Percentiles rank a stretch among this genome's conserved stretches.
Conservation (phyloP, 176 grass and related monocot genomes). For the Triticum monococcum region DNA sequence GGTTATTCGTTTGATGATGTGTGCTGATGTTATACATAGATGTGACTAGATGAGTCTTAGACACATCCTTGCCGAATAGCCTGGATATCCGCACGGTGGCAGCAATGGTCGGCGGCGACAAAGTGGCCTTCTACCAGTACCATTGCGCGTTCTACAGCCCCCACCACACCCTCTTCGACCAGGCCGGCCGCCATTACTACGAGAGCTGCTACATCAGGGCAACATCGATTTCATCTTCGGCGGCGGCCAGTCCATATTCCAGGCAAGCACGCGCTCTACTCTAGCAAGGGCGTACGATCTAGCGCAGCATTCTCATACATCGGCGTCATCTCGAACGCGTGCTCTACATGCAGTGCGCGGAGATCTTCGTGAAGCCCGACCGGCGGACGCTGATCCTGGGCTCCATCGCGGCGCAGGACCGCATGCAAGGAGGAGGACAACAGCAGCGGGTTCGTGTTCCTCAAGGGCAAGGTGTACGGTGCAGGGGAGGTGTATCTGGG, state of each 20-base stretch:
- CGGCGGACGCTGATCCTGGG: conserved; percentile 58
- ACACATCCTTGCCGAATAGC: background rate
- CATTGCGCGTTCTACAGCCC: conserved; percentile 84
- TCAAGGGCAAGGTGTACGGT: conserved; percentile 86
- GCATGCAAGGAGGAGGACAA: conserved; percentile 36
- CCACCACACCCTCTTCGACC: conserved; percentile 84
- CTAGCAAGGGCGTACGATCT: background rate
- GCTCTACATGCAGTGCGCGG: conserved; percentile 45
- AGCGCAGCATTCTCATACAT: background rate
- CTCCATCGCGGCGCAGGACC: conserved; percentile 66
- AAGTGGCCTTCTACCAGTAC: conserved; percentile 69
- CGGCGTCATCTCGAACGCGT: background rate
- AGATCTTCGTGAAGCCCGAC: conserved; percentile 85
- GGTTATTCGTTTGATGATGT: too few species aligned
- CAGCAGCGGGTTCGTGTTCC: conserved; percentile 74
- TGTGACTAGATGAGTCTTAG: too few species aligned
- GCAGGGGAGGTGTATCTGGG: conserved; percentile 69
- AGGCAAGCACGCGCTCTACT: conserved; percentile 38
- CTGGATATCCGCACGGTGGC: conserved; percentile 53
- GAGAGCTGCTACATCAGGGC: conserved; percentile 95
- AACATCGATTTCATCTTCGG: conserved; percentile 98
- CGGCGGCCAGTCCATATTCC: conserved; percentile 77
- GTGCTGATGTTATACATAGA: too few species aligned
- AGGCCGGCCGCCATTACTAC: conserved; percentile 72
- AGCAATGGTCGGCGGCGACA: conserved; percentile 69